Percentiles rank a stretch among this genome's conserved stretches.
Conservation (phyloP, 2,329 filamentous ascomycete species). For the Neopestalotiopsis clavispora region DNA sequence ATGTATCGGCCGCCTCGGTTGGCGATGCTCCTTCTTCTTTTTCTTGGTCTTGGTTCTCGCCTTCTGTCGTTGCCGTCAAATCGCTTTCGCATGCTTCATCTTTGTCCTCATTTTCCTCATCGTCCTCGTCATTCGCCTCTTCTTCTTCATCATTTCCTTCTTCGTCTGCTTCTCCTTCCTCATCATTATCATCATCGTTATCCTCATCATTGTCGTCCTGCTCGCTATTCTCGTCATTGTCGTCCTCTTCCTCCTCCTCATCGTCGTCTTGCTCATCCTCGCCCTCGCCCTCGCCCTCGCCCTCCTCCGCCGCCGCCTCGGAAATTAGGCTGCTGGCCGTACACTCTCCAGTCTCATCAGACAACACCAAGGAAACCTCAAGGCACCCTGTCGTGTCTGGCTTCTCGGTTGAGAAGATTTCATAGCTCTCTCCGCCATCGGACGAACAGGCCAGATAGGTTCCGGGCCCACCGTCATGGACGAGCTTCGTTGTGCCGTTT, state of each 20-base stretch:
- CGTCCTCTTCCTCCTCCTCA: not conserved
- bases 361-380: conserved; percentile 28
- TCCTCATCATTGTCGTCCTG: not conserved
- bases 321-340: not conserved
- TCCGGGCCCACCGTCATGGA: conserved; percentile 28
- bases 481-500: conserved; percentile 28
- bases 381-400: conserved; percentile 27
- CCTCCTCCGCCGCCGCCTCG: not conserved
- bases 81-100: not conserved
- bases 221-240: not conserved
- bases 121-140: not conserved
- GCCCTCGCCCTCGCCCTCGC: not conserved
- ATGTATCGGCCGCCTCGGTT: not conserved
- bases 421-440: conserved; percentile 25
- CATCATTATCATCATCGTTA: not conserved
- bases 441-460: conserved; percentile 33
- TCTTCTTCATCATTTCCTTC: not conserved
- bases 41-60: no score
- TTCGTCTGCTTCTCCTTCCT: not conserved
- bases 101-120: not conserved
- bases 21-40: no score
- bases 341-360: conserved; percentile 25
- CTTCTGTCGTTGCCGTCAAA: not conserved
- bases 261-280: not conserved
- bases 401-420: conserved; percentile 30